Evolutionary conservation across 768 basidiomycete genomes (phyloP).

Genomic region (Rhodotorula sphaerocarpa): DNA sequence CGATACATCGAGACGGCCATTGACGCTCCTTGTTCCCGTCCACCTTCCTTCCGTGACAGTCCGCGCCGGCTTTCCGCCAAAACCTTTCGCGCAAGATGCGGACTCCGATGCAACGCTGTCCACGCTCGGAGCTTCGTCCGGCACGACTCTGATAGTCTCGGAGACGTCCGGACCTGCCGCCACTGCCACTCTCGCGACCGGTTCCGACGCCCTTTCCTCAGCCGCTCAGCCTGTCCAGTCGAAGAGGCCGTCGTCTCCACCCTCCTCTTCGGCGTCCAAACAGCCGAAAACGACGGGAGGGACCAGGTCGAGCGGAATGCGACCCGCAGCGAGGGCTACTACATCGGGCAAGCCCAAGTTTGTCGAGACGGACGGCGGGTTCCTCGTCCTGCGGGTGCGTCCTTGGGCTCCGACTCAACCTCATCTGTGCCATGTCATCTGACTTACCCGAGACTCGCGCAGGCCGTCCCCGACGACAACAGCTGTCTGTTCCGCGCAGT

Average conservation of each 20-base stretch:
- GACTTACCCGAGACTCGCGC: too few species aligned
- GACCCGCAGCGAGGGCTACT: neutral
- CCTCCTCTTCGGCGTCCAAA: too few species aligned
- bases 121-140: conserved; percentile 63
- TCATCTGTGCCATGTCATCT: too few species aligned
- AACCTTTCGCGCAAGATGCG: conserved; percentile 4
- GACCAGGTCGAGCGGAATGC: too few species aligned
- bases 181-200: conserved; percentile 2
- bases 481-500: conserved; percentile 85
- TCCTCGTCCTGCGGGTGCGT: conserved; percentile 42
- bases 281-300: too few species aligned
- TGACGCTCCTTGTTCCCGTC: too few species aligned
- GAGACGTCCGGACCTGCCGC: conserved; percentile 16
- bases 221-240: too few species aligned
- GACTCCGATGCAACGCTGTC: conserved; percentile 45
- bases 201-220: neutral
- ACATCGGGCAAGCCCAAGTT: conserved; percentile 26
- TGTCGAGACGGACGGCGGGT: conserved; percentile 36
- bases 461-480: conserved; percentile 83
- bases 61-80: conserved; percentile 2
- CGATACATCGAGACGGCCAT: too few species aligned
- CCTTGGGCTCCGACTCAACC: too few species aligned
- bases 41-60: too few species aligned
- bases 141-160: conserved; percentile 81
- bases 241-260: too few species aligned